Base-by-base conservation (phyloP, 768 basidiomycete genomes). In the Boletus subparvulus region DNA sequence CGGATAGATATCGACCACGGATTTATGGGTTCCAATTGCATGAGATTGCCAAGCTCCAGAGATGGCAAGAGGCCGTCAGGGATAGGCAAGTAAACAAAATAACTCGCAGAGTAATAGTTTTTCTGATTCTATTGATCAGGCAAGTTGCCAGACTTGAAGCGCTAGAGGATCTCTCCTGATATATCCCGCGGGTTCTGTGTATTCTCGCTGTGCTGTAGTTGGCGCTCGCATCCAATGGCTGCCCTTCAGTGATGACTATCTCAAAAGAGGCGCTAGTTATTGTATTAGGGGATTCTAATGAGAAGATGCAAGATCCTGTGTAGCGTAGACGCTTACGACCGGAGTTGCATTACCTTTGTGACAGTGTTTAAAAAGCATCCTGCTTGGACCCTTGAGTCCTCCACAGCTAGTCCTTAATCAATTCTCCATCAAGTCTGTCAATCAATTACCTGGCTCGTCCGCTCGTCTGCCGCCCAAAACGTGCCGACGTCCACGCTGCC, bases 11-110 rank as follows among this genome's bases (percentile, higher is more conserved):
- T 72, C 80, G 91, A 52, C 95, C 96, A 33, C 86, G 87, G 68
- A 95, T 98, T 50, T 98, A 98, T 73, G 97, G 97, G 2, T 99
- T 99, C 81, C 92, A 94, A 74, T 77, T 98, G 36, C 83, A 98
- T 66, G 97, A 98, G 77, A 87, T 84, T 57, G 96, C 96, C 17
- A 95, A 89, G 73, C 73, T 97, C 63, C 90, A 94, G 69, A 79
- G 95, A 65, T 99, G 97, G 97, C 93, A 98, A 73, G 92, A 94
- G 74, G 95, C 92, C 4, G 83, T 89, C 37, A 76, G 96, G 52
- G 95, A 98, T 73, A 81, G 83, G 93, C 89, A 55, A 63, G 66
- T 63, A 36, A 12, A 52, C 13, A 21, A 24, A 10, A n/a, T 12
- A 11, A 21, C 17, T 16, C 35, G 4, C 17, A 41, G 40, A 13